Percentiles rank a stretch among this genome's conserved stretches.
Evolutionary conservation across 257 asterid genomes (phyloP).

Genomic region (Solanum acaule): DNA sequence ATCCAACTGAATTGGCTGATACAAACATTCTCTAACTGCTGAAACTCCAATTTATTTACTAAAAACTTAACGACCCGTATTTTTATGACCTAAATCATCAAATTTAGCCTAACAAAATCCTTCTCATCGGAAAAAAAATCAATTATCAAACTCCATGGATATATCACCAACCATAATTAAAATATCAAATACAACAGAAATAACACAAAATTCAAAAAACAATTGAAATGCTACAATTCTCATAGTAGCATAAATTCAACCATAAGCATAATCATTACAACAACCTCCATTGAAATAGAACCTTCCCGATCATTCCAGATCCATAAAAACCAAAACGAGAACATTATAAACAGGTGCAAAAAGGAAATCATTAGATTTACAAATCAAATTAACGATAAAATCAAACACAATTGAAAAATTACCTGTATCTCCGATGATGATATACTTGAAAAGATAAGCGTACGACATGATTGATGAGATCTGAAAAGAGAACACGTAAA

Average conservation of each 20-base stretch:
- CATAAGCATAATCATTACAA: neutral
- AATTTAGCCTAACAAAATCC: neutral
- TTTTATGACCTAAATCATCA: neutral
- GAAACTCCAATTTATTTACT: neutral
- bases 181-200: neutral
- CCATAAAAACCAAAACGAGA: neutral
- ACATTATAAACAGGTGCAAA: neutral
- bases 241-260: neutral
- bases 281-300: neutral
- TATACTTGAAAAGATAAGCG: conserved; percentile 65
- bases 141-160: neutral
- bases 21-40: neutral
- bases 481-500: neutral
- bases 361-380: neutral
- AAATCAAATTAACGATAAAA: neutral
- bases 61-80: neutral
- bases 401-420: neutral
- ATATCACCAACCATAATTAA: neutral
- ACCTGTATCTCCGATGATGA: conserved; percentile 67
- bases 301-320: neutral
- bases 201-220: neutral
- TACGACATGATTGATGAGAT: conserved; percentile 37
- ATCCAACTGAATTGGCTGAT: neutral
- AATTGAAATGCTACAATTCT: neutral
- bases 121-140: neutral